A percentile compares a stretch with the other conserved stretches of the same genome.
Conservation (phyloP, 805 yeast genomes). For the Brettanomyces naardenensis region DNA sequence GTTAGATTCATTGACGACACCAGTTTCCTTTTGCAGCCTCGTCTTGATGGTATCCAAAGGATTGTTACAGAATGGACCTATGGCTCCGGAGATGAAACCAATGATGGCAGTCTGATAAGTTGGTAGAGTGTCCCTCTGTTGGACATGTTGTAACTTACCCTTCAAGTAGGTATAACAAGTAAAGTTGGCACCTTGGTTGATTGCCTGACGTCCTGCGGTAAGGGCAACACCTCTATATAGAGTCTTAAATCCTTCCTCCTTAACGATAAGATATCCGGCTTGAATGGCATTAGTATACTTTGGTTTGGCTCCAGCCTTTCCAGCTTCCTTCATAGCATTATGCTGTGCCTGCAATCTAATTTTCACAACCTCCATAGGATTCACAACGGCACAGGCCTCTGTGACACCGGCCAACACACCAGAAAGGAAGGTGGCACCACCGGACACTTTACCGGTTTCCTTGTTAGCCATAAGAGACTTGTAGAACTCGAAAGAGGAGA, state of each 20-base stretch:
- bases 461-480: conserved; percentile 56
- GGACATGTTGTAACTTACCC: conserved; percentile 57
- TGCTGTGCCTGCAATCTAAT: conserved; percentile 96
- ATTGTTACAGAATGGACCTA: conserved; percentile 96
- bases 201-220: conserved; percentile 96
- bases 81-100: conserved; percentile 91
- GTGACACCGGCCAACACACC: conserved; percentile 98
- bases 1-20: conserved; percentile 54
- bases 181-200: conserved; percentile 97
- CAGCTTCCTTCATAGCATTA: conserved; percentile 80
- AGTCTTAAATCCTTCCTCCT: conserved; percentile 86
- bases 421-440: conserved; percentile 74
- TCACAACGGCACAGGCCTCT: conserved; percentile 90
- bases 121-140: conserved; percentile 56
- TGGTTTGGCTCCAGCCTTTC: conserved; percentile 36
- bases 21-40: conserved; percentile 86
- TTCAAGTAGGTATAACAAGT: conserved; percentile 87
- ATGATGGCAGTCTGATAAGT: conserved; percentile 90
- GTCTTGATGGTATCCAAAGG: conserved; percentile 97
- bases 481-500: conserved; percentile 88
- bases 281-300: conserved; percentile 91
- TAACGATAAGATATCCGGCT: conserved; percentile 73
- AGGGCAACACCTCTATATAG: conserved; percentile 90
- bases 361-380: conserved; percentile 96
- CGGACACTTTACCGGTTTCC: conserved; percentile 56